Base-by-base conservation (phyloP, 2,329 filamentous ascomycete genomes). In the Ceratocystis huliohia region DNA sequence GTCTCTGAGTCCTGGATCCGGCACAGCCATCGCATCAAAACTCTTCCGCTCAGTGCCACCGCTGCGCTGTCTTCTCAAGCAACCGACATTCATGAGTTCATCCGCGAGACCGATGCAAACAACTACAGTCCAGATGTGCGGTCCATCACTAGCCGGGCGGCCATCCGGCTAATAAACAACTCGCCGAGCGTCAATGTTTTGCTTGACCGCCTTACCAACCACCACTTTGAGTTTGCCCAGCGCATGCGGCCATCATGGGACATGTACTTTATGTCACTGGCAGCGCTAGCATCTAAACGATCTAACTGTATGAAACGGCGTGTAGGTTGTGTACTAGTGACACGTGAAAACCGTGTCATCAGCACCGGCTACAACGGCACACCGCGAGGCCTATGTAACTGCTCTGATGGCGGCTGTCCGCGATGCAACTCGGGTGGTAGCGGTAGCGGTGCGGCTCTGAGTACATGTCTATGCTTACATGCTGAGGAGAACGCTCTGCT, bases 271-370 rank as follows among this genome's bases (percentile, higher is more conserved):
- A 99, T 99, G 94, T 85, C 89, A 50, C 81, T 99, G n/a, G 92
- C 94, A 4, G 91, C 89, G 44, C 84, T 99, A 61, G 94, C 94
- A 6, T 89, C 93, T 0, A 88, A 91, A 71, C 84, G 94, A 70
- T 91, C 87, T 73, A 99, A 99, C 76, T 99, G 94, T 79, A 99
- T 99, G 94, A 96, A 97, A 78, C 84, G 94, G 37, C 86, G 93
- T 70, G 94, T 99, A 1, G 94, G 94, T 6, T 96, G 92, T 76
- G 94, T 97, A 5, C 81, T 99, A 8, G 92, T 97, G 44, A 80
- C 80, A 68, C 82, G 88, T 69, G 87, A 91, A 73, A 87, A 86
- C 72, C 84, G 92, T 71, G 94, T 99, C 69, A 89, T 97, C 70
- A 91, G 88, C 73, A 99, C 94, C 0, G 94, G 94, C 22, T 99